Conservation (phyloP, 108 stramenopile genomes). For the Stephanodiscus triporus region DNA sequence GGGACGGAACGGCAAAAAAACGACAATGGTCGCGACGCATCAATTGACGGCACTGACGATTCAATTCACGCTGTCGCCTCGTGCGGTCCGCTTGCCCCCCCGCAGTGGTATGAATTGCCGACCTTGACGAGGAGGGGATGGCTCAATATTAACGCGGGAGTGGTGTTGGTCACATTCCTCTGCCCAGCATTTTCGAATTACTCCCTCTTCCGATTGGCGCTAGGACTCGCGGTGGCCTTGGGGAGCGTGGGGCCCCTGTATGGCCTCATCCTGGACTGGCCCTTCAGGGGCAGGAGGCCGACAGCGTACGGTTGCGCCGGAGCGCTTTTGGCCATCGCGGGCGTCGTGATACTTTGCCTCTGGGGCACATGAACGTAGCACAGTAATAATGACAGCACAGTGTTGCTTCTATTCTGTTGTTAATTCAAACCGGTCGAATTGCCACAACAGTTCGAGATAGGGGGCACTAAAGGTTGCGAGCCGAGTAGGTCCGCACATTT, state of each 20-base stretch:
- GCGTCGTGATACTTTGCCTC: constrained; percentile 64
- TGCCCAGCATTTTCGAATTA: constrained; percentile 80
- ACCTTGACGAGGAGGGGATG: constrained; percentile 54
- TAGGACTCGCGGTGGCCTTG: constrained; percentile 77
- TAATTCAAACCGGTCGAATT: too few relatives aligned
- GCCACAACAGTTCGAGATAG: too few relatives aligned
- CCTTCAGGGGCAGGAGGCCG: constrained; percentile 53
- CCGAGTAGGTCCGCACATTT: too few relatives aligned
- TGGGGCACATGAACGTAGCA: constrained; percentile 41
- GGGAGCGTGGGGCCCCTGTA: constrained; percentile 82
- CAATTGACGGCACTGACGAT: not conserved
- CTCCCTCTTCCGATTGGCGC: constrained; percentile 82
- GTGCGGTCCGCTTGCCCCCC: not conserved
- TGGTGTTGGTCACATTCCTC: constrained; percentile 80
- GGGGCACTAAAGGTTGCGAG: too few relatives aligned
- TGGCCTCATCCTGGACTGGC: constrained; percentile 60
- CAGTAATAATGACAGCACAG: too few relatives aligned
- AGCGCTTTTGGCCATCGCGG: constrained; percentile 61
- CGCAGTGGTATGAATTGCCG: constrained; percentile 63
- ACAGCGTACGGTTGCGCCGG: constrained; percentile 50
- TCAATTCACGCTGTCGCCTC: not conserved
- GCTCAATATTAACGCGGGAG: constrained; percentile 64
- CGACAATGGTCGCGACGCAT: constrained; percentile 1
- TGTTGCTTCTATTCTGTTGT: too few relatives aligned
- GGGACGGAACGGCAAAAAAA: not conserved